Percentiles rank a stretch among this genome's conserved stretches.
Conservation (phyloP, 192 early-diverging fungal genomes). For the Coemansia sp. region DNA sequence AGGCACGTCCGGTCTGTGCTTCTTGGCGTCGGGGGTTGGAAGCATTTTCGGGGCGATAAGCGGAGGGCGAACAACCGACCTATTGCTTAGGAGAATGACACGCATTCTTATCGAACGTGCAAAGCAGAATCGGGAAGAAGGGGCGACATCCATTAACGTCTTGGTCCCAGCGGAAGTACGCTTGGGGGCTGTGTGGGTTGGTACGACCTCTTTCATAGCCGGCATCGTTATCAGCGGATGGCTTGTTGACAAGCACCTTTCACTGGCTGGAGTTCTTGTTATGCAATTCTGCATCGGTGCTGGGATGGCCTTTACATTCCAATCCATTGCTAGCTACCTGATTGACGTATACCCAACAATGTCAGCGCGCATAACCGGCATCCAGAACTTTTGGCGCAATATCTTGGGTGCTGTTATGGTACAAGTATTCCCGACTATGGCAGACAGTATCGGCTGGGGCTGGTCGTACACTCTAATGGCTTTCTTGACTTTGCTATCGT, state of each 20-base stretch:
- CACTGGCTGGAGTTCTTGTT: constrained; percentile 39
- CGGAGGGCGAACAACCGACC: constrained; percentile 46
- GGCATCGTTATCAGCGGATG: too few species aligned
- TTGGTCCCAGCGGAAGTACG: constrained; percentile 36
- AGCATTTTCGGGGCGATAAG: constrained; percentile 38
- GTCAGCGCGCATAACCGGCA: constrained; percentile 42
- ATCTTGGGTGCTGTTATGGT: constrained; percentile 31
- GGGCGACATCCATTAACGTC: not conserved
- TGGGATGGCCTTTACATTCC: constrained; percentile 49
- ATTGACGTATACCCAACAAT: constrained; percentile 52
- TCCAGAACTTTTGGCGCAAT: constrained; percentile 16
- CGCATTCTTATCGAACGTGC: not conserved
- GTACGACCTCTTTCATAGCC: not conserved
- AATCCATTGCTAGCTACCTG: constrained; percentile 41
- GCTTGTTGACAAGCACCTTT: constrained; percentile 24
- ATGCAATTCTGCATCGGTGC: constrained; percentile 42
- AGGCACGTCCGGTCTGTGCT: constrained; percentile 50
- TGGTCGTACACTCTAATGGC: constrained; percentile 46
- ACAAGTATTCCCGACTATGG: constrained; percentile 8
- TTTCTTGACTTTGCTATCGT: constrained; percentile 25
- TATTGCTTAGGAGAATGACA: constrained; percentile 17
- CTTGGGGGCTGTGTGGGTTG: constrained; percentile 33
- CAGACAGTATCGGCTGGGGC: not conserved
- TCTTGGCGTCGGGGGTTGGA: constrained; percentile 44
- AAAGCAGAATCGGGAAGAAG: not conserved